Evolutionary conservation across 176 grass and related monocot species (phyloP).

Genomic region (Leersia perrieri): DNA sequence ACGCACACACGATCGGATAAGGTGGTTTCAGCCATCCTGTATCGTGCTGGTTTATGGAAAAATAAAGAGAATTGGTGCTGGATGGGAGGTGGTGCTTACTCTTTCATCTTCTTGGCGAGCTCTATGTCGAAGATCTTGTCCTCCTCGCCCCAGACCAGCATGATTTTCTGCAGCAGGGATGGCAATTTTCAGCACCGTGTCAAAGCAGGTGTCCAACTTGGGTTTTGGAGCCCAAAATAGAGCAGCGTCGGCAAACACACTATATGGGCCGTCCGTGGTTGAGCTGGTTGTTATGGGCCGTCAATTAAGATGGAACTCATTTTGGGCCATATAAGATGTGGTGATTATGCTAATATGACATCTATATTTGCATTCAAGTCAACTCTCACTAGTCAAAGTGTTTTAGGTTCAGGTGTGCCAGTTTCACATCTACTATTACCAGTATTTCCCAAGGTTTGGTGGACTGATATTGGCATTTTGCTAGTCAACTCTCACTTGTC

Average conservation of each 20-base stretch:
- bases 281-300: neutral
- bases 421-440: too few relatives aligned
- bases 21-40: neutral
- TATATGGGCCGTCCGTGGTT: neutral
- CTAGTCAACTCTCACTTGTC: neutral
- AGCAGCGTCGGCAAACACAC: neutral
- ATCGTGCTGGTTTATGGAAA: neutral
- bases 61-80: neutral
- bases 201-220: neutral
- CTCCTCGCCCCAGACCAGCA: conserved; percentile 87
- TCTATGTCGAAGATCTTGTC: conserved; percentile 83
- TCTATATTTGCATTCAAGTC: neutral
- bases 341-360: neutral
- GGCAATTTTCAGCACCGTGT: neutral
- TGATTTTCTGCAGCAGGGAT: conserved; percentile 69
- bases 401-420: neutral
- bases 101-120: conserved; percentile 85
- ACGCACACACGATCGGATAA: neutral
- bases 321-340: neutral
- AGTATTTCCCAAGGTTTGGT: neutral
- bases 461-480: neutral
- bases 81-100: conserved; percentile 36
- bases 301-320: neutral
- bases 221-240: neutral
- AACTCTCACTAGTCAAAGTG: neutral